Evolutionary conservation across 495 filamentous ascomycete genomes (phyloP), one percentile per base, ranked within the genome.

Genomic region (Chaetomium cochliodes): DNA sequence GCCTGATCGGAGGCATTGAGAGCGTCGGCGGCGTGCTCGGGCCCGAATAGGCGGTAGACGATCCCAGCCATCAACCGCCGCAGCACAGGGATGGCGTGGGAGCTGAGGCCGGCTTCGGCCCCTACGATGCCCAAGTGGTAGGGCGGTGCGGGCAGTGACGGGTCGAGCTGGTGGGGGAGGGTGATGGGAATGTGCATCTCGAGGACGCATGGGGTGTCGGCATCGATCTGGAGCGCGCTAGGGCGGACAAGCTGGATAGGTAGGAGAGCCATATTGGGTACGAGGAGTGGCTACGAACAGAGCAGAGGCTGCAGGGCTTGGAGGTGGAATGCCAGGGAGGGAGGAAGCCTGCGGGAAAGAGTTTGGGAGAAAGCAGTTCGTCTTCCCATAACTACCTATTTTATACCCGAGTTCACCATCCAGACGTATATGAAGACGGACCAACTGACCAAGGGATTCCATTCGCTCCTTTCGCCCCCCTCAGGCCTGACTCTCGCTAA

Each of bases 31-130:
- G 53, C 15, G 25, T 56, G 30, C 15, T 39, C 53, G 2, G 33
- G 53, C 28, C 53, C 28, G 18, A 56, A 56, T 15, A 56, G 3
- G 28, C n/a, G 7, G 5, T 28, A 39, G 53, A 56, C 53, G 30
- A 56, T 56, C 23, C 39, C 22, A 28, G 53, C 28, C 53, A 56
- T 39, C 30, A 56, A 28, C 6, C 16, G 37, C 54, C 54, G 20
- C 33, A 57, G 54, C 54, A 57, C 2, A 37, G 54, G 33, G 18
- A 57, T 42, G 37, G 54, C 54, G 54, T 44, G 54, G n/a, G 13
- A 41, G 33, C 37, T 30, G 33, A n/a, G 53, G 53, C n/a, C 11
- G 16, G 6, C 16, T 13, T 56, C 53, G 18, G 16, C 53, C 16
- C 7, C 37, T 16, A 56, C 13, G 30, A 6, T 56, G 52, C 25